Percentiles rank a stretch among this genome's conserved stretches.
phyloP scores from a whole-genome alignment of 2,329 filamentous ascomycete species.

The Colletotrichum liriopes region DNA sequence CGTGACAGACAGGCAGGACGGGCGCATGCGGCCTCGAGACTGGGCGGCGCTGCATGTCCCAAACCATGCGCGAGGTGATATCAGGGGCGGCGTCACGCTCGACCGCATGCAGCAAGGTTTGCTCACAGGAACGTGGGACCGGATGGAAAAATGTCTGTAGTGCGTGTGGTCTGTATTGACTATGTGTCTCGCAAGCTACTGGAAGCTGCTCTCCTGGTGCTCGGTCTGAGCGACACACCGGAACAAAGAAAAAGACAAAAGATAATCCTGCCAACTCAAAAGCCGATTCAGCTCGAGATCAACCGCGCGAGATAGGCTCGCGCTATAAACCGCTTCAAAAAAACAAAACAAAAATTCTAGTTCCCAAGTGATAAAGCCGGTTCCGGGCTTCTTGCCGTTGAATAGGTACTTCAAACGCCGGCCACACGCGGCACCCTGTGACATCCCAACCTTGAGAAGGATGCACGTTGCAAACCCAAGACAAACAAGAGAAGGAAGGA shows the following conservation, averaged over 20 bases:
- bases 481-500: not conserved
- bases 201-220: not conserved
- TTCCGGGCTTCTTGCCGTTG: not conserved
- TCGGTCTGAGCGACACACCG: not conserved
- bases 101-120: not conserved
- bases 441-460: not conserved
- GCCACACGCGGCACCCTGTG: conserved; percentile 1
- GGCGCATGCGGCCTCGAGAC: not conserved
- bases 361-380: not conserved
- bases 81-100: not conserved
- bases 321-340: not conserved
- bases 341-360: not conserved
- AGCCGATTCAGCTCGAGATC: not conserved
- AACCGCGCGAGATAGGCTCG: not conserved
- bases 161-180: not conserved
- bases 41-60: not conserved
- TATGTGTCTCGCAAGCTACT: not conserved
- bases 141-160: not conserved
- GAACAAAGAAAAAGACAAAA: not conserved
- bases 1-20: not conserved
- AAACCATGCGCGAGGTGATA: not conserved
- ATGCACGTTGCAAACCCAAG: not conserved
- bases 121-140: not conserved
- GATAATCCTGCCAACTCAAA: not conserved
- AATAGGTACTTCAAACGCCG: not conserved